These are phyloP conservation scores for Phlyctochytrium planicorne DNA, from an alignment of 192 early-diverging fungal genomes.

Conservation along the genomic window DNA sequence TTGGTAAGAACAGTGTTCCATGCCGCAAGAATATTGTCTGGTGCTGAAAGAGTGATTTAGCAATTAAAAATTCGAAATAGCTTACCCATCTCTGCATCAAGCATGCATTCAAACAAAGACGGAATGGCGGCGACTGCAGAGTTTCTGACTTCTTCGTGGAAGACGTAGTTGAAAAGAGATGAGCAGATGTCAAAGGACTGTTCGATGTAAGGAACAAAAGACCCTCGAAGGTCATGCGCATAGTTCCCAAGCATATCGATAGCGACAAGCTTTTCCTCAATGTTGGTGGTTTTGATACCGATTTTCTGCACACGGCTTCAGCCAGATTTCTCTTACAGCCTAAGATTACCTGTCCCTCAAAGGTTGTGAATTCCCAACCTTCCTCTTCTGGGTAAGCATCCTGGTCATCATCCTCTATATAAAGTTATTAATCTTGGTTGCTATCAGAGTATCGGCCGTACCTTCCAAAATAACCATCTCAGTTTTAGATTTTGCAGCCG, in stretches of 20 bases:
- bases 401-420: conserved; percentile 69
- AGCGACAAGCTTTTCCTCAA: conserved; percentile 98
- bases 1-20: conserved; percentile 77
- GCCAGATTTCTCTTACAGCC: not conserved
- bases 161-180: conserved; percentile 92
- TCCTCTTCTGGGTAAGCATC: conserved; percentile 94
- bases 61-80: conserved; percentile 21
- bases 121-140: conserved; percentile 86
- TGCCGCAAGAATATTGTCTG: conserved; percentile 57
- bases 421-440: conserved; percentile 13
- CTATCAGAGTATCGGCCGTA: not conserved
- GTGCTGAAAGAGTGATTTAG: conserved; percentile 29
- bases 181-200: conserved; percentile 82
- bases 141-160: conserved; percentile 93
- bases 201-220: conserved; percentile 83
- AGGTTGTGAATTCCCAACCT: conserved; percentile 94
- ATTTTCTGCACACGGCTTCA: conserved; percentile 58
- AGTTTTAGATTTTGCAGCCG: conserved; percentile 82
- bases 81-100: conserved; percentile 36
- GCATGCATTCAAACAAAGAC: conserved; percentile 61
- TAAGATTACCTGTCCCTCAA: conserved; percentile 72
- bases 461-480: conserved; percentile 86
- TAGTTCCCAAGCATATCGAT: conserved; percentile 98
- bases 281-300: conserved; percentile 89
- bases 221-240: conserved; percentile 84